Conservation (phyloP, 768 basidiomycete genomes). For the Boletellus ananiceps region DNA sequence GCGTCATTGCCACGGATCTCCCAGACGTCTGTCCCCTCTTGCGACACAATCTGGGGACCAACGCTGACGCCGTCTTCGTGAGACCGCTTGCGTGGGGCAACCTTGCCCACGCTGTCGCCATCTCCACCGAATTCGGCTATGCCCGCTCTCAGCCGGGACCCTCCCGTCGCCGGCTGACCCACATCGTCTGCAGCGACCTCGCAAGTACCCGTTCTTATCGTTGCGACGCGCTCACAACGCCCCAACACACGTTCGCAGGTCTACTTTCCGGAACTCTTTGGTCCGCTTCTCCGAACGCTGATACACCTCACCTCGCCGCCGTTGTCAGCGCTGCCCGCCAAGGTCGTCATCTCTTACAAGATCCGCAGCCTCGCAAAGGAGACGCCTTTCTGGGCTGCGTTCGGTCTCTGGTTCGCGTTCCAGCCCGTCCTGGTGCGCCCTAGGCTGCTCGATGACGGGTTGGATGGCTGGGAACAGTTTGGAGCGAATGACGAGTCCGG, state of each 20-base stretch:
- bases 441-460: background rate
- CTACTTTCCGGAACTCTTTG: conserved; percentile 81
- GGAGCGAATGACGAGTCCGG: conserved; percentile 37
- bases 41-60: conserved; percentile 33
- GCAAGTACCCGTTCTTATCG: conserved; percentile 40
- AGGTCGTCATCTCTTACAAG: conserved; percentile 71
- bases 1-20: conserved; percentile 65
- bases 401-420: conserved; percentile 75
- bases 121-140: conserved; percentile 38
- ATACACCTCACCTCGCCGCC: conserved; percentile 61
- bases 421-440: conserved; percentile 44
- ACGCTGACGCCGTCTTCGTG: conserved; percentile 29
- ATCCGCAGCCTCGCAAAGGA: conserved; percentile 71
- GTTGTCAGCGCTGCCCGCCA: conserved; percentile 12
- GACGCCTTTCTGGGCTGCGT: conserved; percentile 70
- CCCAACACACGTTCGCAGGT: conserved; percentile 44
- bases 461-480: conserved; percentile 38
- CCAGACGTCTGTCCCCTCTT: conserved; percentile 62
- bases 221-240: background rate
- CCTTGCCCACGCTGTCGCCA: conserved; percentile 34
- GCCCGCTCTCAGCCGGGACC: background rate
- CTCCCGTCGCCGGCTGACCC: conserved; percentile 37
- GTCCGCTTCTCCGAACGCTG: conserved; percentile 69
- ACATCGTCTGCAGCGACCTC: conserved; percentile 81
- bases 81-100: conserved; percentile 72